Base-by-base conservation (phyloP, 148 eudicot species). In the Camellia lanceoleosa region DNA sequence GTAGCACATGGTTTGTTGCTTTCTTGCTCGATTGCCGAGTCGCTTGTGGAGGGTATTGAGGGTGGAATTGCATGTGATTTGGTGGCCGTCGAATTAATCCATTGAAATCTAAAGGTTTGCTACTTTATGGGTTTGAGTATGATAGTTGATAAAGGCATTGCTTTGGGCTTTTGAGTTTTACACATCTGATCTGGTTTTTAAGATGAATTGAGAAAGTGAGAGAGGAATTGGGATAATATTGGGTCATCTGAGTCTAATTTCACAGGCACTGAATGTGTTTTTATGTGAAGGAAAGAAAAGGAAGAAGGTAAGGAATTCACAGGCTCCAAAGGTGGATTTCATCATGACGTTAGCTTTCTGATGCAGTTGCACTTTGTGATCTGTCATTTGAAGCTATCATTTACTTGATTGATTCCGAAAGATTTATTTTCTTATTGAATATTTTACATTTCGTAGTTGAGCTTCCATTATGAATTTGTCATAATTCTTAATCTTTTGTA, bases 1-100 rank as follows among this genome's bases (percentile, higher is more conserved):
- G 76, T 30, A 2, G 81, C 84, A 82, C 81, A 72, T 78, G 81
- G 60, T 23, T 78, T 78, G 60, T 23, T 54, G 66, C 62, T 78
- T 80, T 76, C 52, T 74, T 81, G 74, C 61, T 58, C 54, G 41
- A 61, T 71, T 77, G 5, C 76, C 69, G 70, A 60, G 52, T 69
- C 66, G 20, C 46, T 18, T 76, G 23, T 65, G 79, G 71, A 65
- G 49, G 61, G 43, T 49, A 64, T 62, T 14, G 71, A 77, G 79
- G 71, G 64, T 19, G 19, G 70, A 76, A 63, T 43, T 16, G 44
- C 78, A 43, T 61, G 61, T 77, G 79, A 65, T 20, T 7, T 64
- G 60, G 58, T 64, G 44, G 44, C 46, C 3, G 5, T 3, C 30
- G 16, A 47, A 63, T 46, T 15, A 5, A 42, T 64, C 19, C 19